phyloP scores from a whole-genome alignment of 495 filamentous ascomycete species.

The Aspergillus indologenus region DNA sequence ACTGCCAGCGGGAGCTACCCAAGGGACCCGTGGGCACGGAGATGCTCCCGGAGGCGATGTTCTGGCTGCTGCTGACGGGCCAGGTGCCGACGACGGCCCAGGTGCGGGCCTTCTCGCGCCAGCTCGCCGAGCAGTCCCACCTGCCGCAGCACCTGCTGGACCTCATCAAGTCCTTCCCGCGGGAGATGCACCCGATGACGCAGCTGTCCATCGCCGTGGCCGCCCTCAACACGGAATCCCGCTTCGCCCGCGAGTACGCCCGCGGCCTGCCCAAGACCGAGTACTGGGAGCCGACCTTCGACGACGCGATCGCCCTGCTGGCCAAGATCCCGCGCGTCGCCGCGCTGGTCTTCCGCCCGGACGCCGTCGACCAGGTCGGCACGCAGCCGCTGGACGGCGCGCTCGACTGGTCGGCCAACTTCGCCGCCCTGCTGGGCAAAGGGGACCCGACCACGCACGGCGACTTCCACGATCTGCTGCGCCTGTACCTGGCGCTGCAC shows the following conservation, averaged over 20 bases:
- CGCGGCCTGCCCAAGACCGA: constrained; percentile 86
- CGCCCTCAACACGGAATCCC: constrained; percentile 85
- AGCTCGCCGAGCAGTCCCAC: constrained; percentile 80
- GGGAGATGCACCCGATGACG: constrained; percentile 92
- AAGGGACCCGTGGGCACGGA: constrained; percentile 93
- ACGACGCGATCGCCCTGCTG: constrained; percentile 89
- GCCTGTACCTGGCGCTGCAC: constrained; percentile 92
- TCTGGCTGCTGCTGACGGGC: constrained; percentile 96
- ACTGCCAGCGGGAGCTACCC: constrained; percentile 90
- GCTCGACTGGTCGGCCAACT: constrained; percentile 98
- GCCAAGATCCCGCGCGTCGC: constrained; percentile 97
- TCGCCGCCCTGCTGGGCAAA: constrained; percentile 93
- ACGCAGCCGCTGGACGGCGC: constrained; percentile 43
- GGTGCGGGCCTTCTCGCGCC: constrained; percentile 74
- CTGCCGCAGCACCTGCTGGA: constrained; percentile 82
- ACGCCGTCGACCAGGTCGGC: constrained; percentile 65
- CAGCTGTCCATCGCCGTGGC: constrained; percentile 94
- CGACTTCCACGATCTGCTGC: constrained; percentile 91
- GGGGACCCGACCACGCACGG: constrained; percentile 70
- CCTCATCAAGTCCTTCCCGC: constrained; percentile 88
- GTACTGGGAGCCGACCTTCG: constrained; percentile 98
- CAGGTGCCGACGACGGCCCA: constrained; percentile 81
- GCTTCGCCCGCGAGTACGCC: constrained; percentile 91
- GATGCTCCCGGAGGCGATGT: constrained; percentile 99
- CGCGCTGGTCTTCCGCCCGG: constrained; percentile 93